Percentiles rank a stretch among this genome's conserved stretches.
Evolutionary conservation across 176 grass and related monocot species (phyloP).

Genomic region (Aegilops speltoides): DNA sequence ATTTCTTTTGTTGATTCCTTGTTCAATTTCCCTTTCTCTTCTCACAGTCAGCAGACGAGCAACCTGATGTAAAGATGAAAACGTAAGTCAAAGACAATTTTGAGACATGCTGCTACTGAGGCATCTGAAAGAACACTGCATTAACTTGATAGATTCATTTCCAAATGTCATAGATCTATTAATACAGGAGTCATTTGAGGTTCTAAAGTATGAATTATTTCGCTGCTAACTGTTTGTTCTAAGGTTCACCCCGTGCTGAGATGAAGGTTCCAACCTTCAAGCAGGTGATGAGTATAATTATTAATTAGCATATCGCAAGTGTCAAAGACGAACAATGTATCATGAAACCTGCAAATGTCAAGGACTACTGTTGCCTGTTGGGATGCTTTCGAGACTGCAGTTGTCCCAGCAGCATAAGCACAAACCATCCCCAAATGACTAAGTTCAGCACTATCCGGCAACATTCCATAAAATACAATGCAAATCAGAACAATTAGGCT

Average conservation of each 20-base stretch:
- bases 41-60: constrained; percentile 93
- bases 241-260: background rate
- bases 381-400: background rate
- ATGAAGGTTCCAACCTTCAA: constrained; percentile 1
- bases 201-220: constrained; percentile 3
- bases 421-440: background rate
- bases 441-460: background rate
- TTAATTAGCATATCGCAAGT: background rate
- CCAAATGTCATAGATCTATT: background rate
- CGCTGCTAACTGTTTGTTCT: background rate
- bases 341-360: background rate
- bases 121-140: background rate
- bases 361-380: background rate
- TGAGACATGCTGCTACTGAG: constrained; percentile 1
- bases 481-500: background rate
- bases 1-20: constrained; percentile 92
- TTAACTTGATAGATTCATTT: constrained; percentile 13
- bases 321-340: background rate
- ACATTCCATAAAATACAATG: background rate
- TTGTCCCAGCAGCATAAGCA: background rate
- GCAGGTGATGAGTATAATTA: constrained; percentile 12
- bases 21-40: constrained; percentile 89
- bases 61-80: constrained; percentile 55
- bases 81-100: constrained; percentile 12
- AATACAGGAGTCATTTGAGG: background rate